Evolutionary conservation across 345 rosid species (phyloP).

Genomic region (Eucalyptus guilfoylei): DNA sequence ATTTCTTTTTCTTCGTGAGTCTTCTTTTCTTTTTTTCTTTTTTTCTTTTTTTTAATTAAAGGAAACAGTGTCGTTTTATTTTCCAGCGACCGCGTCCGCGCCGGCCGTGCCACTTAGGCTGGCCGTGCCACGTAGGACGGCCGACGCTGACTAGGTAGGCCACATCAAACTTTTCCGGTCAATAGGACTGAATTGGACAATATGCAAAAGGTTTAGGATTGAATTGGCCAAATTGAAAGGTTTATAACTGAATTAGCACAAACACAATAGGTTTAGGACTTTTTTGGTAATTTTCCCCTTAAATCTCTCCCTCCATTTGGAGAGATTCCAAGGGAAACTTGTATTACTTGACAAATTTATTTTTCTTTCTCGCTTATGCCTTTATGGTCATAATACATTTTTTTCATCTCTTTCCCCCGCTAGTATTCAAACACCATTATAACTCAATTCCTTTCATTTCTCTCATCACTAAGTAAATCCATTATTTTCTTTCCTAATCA

Average conservation of each 20-base stretch:
- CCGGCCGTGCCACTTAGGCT: too few relatives aligned
- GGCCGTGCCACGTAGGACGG: too few relatives aligned
- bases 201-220: too few relatives aligned
- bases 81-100: rapidly evolving
- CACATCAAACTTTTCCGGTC: rapidly evolving
- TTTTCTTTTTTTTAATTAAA: too few relatives aligned
- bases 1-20: too few relatives aligned
- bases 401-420: not conserved
- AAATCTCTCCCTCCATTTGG: not conserved
- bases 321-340: not conserved
- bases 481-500: not conserved
- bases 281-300: too few relatives aligned
- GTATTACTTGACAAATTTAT: not conserved
- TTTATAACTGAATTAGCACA: too few relatives aligned
- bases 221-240: too few relatives aligned
- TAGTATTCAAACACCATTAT: not conserved
- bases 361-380: not conserved
- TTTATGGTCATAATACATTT: not conserved
- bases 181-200: too few relatives aligned
- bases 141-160: too few relatives aligned
- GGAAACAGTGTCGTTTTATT: rapidly evolving
- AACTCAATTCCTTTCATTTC: not conserved
- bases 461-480: not conserved
- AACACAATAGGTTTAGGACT: rapidly evolving
- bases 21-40: too few relatives aligned